Base-by-base conservation (phyloP, 2,329 filamentous ascomycete genomes). In the Botrytis fragariae region DNA sequence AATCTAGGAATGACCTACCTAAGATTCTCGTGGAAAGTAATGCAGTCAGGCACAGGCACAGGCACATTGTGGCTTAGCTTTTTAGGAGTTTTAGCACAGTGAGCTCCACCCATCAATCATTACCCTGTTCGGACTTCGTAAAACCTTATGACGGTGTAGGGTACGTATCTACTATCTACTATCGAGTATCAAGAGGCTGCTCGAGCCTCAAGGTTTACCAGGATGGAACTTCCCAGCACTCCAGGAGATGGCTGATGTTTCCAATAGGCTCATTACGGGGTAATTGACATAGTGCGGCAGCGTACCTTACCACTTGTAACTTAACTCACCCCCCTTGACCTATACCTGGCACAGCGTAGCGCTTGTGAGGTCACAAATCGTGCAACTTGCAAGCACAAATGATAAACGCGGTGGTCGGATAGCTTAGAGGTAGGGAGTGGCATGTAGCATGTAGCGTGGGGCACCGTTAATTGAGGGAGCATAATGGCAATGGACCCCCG, bases 21-120 rank as follows among this genome's bases (percentile, higher is more conserved):
- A 54, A 51, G 59, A 37, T 57, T 54, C 32, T 18, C 48, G 25
- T 39, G 65, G 29, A 42, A 68, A 48, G 42, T n/a, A 65, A 68
- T 29, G 65, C 65, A 57, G 37, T 32, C 65, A 68, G 65, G 48
- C 18, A 68, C 64, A 54, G 45, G 35, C 45, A 54, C 64, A 67
- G 44, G 59, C 61, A 67, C 42, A 67, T 68, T 72, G 70, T 72
- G 70, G 70, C 61, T 72, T 57, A 68, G 70, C 61, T 59, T 63
- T 65, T 60, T 67, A 57, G 45, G 42, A 67, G 62, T 57, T 44
- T 68, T 68, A 57, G 25, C 65, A 57, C 39, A 32, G 20, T 32
- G 42, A 42, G 65, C 48, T 68, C 45, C 20, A 48, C 29, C 68
- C 42, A 57, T 16, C 64, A 29, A 67, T 39, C 35, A 57, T 68